Evolutionary conservation across 768 basidiomycete genomes (phyloP), one percentile per base, ranked within the genome.

Genomic region (Daedaleopsis nitida): DNA sequence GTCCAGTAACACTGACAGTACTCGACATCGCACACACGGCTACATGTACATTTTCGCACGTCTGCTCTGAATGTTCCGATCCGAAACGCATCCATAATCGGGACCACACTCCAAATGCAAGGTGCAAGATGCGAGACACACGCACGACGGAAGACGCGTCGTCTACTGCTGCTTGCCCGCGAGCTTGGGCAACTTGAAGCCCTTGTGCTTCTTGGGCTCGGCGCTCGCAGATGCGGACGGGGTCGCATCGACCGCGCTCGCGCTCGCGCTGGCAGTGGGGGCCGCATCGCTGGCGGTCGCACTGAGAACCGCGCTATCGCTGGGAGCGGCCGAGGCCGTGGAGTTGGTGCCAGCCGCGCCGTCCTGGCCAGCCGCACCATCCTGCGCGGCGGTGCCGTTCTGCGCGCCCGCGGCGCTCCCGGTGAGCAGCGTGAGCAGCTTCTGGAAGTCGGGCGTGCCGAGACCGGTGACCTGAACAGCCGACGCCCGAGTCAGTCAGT

Each of bases 401-500:
- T 23, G n/a, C 42, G 21, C 24, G 50, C 27, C 47, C 2, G 44
- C 52, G n/a, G 55, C 43, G 44, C 56, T 39, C 55, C 60, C 63
- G 32, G 54, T 57, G 27, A 67, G 58, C 27, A 59, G 56, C 14
- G 60, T 49, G 34, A 63, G 58, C 39, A 66, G 63, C 61, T 67
- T 64, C 19, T 35, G 32, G 53, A 86, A 88, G 67, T 87, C 80
- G n/a, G 86, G 86, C 5, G 85, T 87, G 1, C 86, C 86, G n/a
- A 85, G 73, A 17, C 86, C 86, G 44, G 86, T 88, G 56, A 86
- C 79, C 82, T 83, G 21, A 52, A 14, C n/a, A 10, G 19, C 11
- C 23, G 17, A 21, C 24, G 24, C 19, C 13, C 37, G 4, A 17
- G 35, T 23, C 34, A 10, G 6, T 7, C 19, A 47, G 27, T n/a